Conservation (phyloP, 2,329 filamentous ascomycete species). For the Eutypella sp. region DNA sequence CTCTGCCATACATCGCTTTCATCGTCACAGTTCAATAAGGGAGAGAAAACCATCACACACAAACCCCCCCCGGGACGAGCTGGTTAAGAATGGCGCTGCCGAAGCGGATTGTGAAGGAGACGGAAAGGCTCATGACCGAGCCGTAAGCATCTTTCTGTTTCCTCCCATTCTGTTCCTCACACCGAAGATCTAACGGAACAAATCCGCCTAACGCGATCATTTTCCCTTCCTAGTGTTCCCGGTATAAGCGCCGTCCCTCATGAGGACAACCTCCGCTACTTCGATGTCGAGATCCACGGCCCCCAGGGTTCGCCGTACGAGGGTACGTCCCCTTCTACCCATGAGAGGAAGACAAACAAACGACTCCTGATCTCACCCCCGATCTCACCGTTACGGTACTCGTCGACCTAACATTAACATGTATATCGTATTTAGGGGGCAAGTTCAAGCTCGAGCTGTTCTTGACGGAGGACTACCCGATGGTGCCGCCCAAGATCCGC, state of each 20-base stretch:
- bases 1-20: no score
- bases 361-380: no score
- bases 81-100: slow-evolving; percentile 63
- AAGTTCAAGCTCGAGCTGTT: slow-evolving; percentile 97
- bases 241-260: slow-evolving; percentile 95
- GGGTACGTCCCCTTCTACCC: slow-evolving; percentile 65
- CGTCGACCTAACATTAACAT: neutral
- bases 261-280: slow-evolving; percentile 96
- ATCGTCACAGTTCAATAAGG: no score
- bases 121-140: slow-evolving; percentile 92
- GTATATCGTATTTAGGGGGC: slow-evolving; percentile 46
- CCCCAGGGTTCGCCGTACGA: slow-evolving; percentile 92
- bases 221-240: slow-evolving; percentile 64
- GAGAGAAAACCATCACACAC: no score
- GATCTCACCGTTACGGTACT: no score
- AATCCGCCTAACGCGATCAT: slow-evolving; percentile 1
- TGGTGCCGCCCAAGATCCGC: slow-evolving; percentile 97
- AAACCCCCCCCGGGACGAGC: neutral
- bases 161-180: neutral
- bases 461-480: slow-evolving; percentile 96
- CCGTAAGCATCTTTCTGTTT: slow-evolving; percentile 58
- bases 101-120: slow-evolving; percentile 98
- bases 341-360: no score
- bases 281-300: slow-evolving; percentile 94
- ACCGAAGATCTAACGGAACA: slow-evolving; percentile 5